These are phyloP conservation scores for Rhynchospora breviuscula DNA, from an alignment of 176 grass and related monocot species.

Conservation along the genomic window DNA sequence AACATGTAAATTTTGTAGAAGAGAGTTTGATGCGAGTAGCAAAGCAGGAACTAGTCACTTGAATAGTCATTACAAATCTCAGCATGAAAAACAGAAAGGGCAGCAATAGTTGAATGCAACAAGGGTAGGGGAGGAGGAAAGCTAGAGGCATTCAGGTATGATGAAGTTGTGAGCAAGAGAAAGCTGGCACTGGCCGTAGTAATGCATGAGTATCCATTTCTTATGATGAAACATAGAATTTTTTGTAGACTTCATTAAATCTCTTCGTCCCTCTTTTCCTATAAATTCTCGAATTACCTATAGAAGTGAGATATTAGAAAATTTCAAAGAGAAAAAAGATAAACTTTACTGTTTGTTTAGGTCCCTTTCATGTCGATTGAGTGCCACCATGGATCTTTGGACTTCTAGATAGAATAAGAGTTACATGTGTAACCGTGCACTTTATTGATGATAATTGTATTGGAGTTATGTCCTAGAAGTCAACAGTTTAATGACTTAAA, in stretches of 20 bases:
- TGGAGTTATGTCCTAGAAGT: too few species aligned
- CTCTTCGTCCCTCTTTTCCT: background rate
- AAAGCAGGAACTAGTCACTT: too few species aligned
- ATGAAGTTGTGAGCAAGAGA: background rate
- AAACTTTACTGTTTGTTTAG: background rate
- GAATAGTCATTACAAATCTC: too few species aligned
- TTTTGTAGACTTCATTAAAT: conserved; percentile 7
- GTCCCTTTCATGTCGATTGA: background rate
- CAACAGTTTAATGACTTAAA: too few species aligned
- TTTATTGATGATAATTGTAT: conserved; percentile 19
- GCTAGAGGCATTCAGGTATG: conserved; percentile 5
- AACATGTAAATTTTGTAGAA: too few species aligned
- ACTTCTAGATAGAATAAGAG: background rate
- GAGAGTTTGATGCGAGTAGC: too few species aligned
- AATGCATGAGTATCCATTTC: conserved; percentile 19
- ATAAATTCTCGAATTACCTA: background rate
- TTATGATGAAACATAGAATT: background rate
- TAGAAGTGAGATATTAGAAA: background rate
- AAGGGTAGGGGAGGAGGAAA: too few species aligned
- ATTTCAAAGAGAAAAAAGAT: background rate
- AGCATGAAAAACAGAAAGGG: too few species aligned
- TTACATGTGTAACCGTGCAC: background rate
- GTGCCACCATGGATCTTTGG: background rate
- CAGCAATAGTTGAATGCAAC: too few species aligned
- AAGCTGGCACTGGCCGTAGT: background rate